Conservation (phyloP, 805 yeast species). For the Sugiyamaella americana region DNA sequence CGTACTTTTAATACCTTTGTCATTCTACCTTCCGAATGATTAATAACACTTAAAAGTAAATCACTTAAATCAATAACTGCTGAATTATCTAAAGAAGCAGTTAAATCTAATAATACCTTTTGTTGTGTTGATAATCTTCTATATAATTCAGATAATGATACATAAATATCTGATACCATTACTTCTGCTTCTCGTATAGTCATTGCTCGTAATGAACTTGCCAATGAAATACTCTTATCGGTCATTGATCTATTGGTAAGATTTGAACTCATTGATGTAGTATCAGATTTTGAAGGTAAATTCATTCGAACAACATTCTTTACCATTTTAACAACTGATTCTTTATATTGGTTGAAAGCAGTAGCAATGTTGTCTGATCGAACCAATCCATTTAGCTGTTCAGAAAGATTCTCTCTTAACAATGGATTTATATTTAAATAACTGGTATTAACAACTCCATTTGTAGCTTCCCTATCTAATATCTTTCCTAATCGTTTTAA, state of each 20-base stretch:
- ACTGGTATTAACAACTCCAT: constrained; percentile 7
- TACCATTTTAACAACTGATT: constrained; percentile 59
- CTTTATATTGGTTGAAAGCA: constrained; percentile 63
- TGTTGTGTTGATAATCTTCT: constrained; percentile 73
- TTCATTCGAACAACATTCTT: constrained; percentile 62
- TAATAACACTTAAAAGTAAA: constrained; percentile 62
- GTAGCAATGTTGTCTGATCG: constrained; percentile 55
- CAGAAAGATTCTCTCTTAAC: constrained; percentile 41
- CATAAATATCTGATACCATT: constrained; percentile 56
- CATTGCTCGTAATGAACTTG: constrained; percentile 52
- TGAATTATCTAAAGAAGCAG: constrained; percentile 41
- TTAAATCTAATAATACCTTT: constrained; percentile 66
- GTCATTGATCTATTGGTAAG: constrained; percentile 25
- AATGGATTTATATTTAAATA: constrained; percentile 37
- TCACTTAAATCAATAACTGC: constrained; percentile 55
- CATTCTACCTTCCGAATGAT: constrained; percentile 66
- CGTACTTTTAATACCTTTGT: constrained; percentile 74
- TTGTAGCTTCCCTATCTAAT: constrained; percentile 14
- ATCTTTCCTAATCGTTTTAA: constrained; percentile 42
- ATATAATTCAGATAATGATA: constrained; percentile 63
- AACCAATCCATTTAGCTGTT: constrained; percentile 49
- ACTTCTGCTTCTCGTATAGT: constrained; percentile 69
- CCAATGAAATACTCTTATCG: constrained; percentile 37
- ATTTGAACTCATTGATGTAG: constrained; percentile 25
- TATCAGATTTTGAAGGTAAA: constrained; percentile 44